phyloP scores from a whole-genome alignment of 306 rosid species.

The Lotus japonicus region DNA sequence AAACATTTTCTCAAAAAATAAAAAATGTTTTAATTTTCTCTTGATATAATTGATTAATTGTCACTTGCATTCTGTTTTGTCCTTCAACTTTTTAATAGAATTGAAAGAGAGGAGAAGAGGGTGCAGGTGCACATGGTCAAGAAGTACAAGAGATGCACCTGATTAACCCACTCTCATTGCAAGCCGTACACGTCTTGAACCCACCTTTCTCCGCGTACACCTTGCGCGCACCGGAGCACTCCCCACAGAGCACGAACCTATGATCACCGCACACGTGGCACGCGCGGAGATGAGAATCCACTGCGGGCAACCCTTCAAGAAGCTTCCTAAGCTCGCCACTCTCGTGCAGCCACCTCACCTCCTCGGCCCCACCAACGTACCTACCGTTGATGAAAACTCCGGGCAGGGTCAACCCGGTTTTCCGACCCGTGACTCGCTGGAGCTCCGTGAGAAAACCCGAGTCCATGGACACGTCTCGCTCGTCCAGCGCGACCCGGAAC shows the following conservation, averaged over 20 bases:
- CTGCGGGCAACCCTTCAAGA: constrained; percentile 70
- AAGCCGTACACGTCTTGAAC: constrained; percentile 54
- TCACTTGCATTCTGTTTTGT: neutral
- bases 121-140: constrained; percentile 32
- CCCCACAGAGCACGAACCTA: constrained; percentile 68
- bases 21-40: neutral
- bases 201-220: constrained; percentile 61
- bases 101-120: too few species aligned
- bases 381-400: constrained; percentile 77
- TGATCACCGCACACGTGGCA: constrained; percentile 70
- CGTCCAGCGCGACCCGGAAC: constrained; percentile 65
- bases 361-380: constrained; percentile 83
- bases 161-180: constrained; percentile 85
- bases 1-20: neutral
- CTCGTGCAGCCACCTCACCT: constrained; percentile 67
- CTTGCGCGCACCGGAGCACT: constrained; percentile 74
- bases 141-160: constrained; percentile 80
- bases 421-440: constrained; percentile 47
- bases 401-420: constrained; percentile 42
- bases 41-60: neutral
- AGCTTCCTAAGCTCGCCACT: constrained; percentile 85
- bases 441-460: constrained; percentile 59
- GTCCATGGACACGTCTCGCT: constrained; percentile 89
- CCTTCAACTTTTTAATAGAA: neutral
- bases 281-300: constrained; percentile 28